Evolutionary conservation across 371 early-diverging fungal genomes (phyloP).

Genomic region (Actinomortierella wolfii): DNA sequence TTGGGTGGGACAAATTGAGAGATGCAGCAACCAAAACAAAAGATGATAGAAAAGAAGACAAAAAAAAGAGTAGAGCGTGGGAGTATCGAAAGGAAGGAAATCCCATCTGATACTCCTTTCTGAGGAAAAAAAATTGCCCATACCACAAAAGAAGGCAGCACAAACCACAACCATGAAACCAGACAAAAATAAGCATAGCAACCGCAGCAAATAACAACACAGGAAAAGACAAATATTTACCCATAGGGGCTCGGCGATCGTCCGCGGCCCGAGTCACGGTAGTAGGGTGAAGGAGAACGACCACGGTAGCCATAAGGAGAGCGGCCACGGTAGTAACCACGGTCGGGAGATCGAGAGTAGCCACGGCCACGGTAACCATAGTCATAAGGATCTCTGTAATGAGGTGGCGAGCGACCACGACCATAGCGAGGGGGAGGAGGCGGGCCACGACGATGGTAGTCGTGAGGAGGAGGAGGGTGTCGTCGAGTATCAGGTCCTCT

Average conservation of each 20-base stretch:
- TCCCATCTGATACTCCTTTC: no score
- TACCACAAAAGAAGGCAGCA: conserved; percentile 2
- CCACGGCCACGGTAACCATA: conserved; percentile 44
- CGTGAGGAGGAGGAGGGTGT: conserved; percentile 16
- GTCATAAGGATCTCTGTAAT: conserved; percentile 39
- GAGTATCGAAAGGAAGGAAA: background rate
- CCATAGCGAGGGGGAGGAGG: conserved; percentile 48
- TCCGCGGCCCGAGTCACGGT: conserved; percentile 43
- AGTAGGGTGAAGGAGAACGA: conserved; percentile 51
- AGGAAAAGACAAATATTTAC: conserved; percentile 17
- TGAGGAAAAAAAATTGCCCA: no score
- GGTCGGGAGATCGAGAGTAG: conserved; percentile 51
- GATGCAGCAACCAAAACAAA: background rate
- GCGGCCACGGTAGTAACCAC: conserved; percentile 31
- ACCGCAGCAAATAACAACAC: background rate
- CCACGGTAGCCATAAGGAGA: conserved; percentile 47
- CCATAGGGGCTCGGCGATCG: conserved; percentile 53
- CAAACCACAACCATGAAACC: background rate
- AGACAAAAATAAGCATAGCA: background rate
- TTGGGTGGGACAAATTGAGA: background rate
- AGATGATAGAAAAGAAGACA: background rate
- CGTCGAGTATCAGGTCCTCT: conserved; percentile 25
- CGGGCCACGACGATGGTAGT: conserved; percentile 47
- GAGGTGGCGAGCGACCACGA: conserved; percentile 45
- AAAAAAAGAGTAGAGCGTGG: background rate